Base-by-base conservation (phyloP, 352 stramenopile genomes). In the Phytophthora chlamydospora region DNA sequence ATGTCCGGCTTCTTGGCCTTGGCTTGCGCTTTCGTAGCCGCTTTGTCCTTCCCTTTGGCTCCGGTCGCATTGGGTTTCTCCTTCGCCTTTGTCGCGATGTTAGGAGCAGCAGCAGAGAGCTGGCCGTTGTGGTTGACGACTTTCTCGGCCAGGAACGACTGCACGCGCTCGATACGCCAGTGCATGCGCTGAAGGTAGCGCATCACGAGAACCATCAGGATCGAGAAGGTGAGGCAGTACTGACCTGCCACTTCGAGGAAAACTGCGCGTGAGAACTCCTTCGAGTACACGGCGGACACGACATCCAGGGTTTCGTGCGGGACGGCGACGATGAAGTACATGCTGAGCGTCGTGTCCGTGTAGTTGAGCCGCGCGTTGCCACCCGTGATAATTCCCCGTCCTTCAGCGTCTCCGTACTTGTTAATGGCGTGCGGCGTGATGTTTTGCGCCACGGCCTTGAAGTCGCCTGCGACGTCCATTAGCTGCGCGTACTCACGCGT, bases 241-340 rank as follows among this genome's bases (percentile, higher is more conserved):
- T 95, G 82, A 3, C 66, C 36, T 10, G 63, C 74, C 19, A 93
- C 60, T n/a, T 90, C 29, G 0, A 85, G 24, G 21, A 95, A 93
- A 14, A 67, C 57, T 0, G n/a, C 47, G 11, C 71, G 73, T n/a
- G 69, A 85, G 57, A 96, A 94, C 39, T 88, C 84, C 59, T 95
- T 96, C 12, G 82, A 93, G 66, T 88, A 92, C 14, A 75, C 64
- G 0, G 62, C 50, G 2, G 81, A 29, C 6, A 93, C 71, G 0
- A 84, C 68, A 34, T 93, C 83, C 16, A 84, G 65, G 1, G 73
- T 70, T 46, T 89, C 76, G 44, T 89, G 79, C 1, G 85, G 85
- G 21, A 85, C 69, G 0, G 82, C 76, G 8, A 95, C 42, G 32
- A 91, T 83, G 44, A 95, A 92, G 74, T 96, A 96, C 84, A 95